These are phyloP conservation scores for Azolla pinnata DNA, from an alignment of 75 land plant genomes.

Conservation along the genomic window DNA sequence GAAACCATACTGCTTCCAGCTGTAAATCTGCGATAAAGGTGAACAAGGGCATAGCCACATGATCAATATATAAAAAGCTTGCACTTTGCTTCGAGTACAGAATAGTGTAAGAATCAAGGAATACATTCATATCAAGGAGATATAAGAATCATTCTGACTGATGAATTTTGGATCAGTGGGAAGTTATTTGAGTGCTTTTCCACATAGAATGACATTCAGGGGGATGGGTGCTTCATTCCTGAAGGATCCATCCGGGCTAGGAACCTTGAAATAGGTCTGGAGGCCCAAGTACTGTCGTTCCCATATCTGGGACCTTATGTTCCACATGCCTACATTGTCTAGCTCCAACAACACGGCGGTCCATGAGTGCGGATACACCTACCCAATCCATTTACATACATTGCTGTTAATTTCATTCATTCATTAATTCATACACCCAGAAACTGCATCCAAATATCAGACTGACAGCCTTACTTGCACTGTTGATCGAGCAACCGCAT, in stretches of 20 bases:
- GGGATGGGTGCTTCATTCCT: constrained; percentile 45
- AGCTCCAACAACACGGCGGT: constrained; percentile 38
- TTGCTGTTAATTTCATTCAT: too few relatives aligned
- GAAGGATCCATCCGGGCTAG: constrained; percentile 21
- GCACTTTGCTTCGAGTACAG: too few relatives aligned
- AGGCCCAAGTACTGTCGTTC: constrained; percentile 50
- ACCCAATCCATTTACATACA: too few relatives aligned
- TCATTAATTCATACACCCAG: too few relatives aligned
- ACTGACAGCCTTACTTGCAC: constrained; percentile 37
- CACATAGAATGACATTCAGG: constrained; percentile 29
- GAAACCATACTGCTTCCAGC: too few relatives aligned
- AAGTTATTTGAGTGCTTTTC: constrained; percentile 22
- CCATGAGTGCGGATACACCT: constrained; percentile 63
- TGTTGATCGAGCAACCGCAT: constrained; percentile 71
- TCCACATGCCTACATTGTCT: constrained; percentile 69
- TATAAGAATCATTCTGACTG: too few relatives aligned
- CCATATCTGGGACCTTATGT: constrained; percentile 40
- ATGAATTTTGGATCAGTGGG: too few relatives aligned
- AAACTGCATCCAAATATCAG: neutral
- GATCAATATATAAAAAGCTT: too few relatives aligned
- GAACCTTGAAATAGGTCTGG: constrained; percentile 47
- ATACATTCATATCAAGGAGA: too few relatives aligned
- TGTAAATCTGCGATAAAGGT: too few relatives aligned
- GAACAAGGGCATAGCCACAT: too few relatives aligned
- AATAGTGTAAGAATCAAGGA: too few relatives aligned